These are phyloP conservation scores for Hypoxylon sp. DNA, from an alignment of 2,329 filamentous ascomycete species.

Conservation along the genomic window DNA sequence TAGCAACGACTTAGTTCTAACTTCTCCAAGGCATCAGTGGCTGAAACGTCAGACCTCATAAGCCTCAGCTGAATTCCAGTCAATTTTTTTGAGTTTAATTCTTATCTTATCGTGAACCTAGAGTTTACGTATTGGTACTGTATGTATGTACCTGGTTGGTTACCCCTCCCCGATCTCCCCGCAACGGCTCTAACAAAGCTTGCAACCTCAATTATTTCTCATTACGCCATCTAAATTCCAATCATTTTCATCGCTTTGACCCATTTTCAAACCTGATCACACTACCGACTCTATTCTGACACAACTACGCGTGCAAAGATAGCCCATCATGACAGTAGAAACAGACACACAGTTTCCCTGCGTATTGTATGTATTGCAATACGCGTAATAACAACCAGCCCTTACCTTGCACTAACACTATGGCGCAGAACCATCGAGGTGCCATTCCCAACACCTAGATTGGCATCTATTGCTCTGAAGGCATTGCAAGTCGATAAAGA, in stretches of 20 bases:
- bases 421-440: constrained; percentile 72
- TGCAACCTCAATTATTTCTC: constrained; percentile 22
- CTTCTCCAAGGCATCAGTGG: constrained; percentile 23
- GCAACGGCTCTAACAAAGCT: constrained; percentile 13
- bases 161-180: constrained; percentile 28
- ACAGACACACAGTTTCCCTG: constrained; percentile 66
- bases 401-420: constrained; percentile 37
- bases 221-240: constrained; percentile 38
- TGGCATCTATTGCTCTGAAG: constrained; percentile 78
- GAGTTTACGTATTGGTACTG: too few relatives aligned
- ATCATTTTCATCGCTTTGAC: not conserved
- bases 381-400: constrained; percentile 8
- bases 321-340: constrained; percentile 50
- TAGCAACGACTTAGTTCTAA: constrained; percentile 39
- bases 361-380: constrained; percentile 65
- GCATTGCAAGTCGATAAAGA: constrained; percentile 88
- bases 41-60: constrained; percentile 30
- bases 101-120: constrained; percentile 24
- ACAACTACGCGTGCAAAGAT: too few relatives aligned
- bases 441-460: constrained; percentile 81
- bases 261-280: constrained; percentile 9
- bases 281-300: not conserved
- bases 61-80: constrained; percentile 35
- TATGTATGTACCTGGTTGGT: not conserved
- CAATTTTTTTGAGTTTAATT: constrained; percentile 7